These are phyloP conservation scores for Phaeoacremonium minimum DNA, from an alignment of 2,329 filamentous ascomycete genomes.

Conservation along the genomic window DNA sequence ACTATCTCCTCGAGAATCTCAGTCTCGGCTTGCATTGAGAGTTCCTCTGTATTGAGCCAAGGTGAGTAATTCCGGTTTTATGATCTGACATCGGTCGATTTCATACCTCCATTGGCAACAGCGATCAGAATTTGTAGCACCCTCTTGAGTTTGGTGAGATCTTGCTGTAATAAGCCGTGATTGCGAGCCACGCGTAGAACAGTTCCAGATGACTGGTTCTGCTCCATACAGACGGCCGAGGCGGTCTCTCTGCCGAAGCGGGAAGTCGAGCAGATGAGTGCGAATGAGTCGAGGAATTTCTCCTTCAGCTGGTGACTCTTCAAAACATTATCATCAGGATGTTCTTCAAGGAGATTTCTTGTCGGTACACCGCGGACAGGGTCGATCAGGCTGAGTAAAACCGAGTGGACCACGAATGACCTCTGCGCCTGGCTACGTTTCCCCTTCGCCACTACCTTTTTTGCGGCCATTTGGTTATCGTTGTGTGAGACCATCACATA, in stretches of 20 bases:
- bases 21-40: conserved; percentile 4
- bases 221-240: conserved; percentile 23
- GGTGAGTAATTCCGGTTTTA: background rate
- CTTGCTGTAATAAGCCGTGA: conserved; percentile 13
- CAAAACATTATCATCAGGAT: conserved; percentile 12
- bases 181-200: conserved; percentile 21
- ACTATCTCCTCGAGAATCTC: conserved; percentile 13
- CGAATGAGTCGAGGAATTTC: conserved; percentile 27
- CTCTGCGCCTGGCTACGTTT: conserved; percentile 1
- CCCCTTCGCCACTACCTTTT: too few species aligned
- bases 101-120: conserved; percentile 9
- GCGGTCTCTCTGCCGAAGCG: conserved; percentile 15
- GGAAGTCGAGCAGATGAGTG: conserved; percentile 21
- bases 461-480: too few species aligned
- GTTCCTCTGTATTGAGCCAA: conserved; percentile 1
- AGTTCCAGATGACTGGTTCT: conserved; percentile 11
- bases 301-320: conserved; percentile 12
- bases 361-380: conserved; percentile 20
- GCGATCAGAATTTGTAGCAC: conserved; percentile 10
- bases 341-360: conserved; percentile 13
- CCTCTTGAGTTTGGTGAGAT: conserved; percentile 9
- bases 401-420: conserved; percentile 3
- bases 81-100: background rate
- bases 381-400: conserved; percentile 16
- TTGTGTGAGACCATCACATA: too few species aligned